Evolutionary conservation across 441 rosid genomes (phyloP), one percentile per base, ranked within the genome.

Genomic region (Biscutella laevigata): DNA sequence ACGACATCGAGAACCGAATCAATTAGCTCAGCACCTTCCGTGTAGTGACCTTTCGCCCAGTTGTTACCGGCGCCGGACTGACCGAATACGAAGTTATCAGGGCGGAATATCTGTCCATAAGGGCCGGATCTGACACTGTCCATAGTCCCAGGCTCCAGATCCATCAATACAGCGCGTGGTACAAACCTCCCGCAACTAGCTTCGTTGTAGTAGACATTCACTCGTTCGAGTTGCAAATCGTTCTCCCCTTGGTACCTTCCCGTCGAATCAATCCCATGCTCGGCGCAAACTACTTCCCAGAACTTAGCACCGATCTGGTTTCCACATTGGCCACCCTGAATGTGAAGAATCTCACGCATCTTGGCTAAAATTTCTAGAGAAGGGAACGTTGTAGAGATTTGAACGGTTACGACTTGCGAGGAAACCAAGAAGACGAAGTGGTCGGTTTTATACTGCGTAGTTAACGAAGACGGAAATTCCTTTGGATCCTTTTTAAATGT

Each of bases 1-100:
- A 84, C 94, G n/a, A 84, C 87, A 36, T 84, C 89, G 2, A 84
- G 85, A 5, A 84, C 94, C 0, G 94, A 82, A 51, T 84, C 94
- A 9, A 73, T 73, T 4, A 73, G 69, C 64, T 73, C 77, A 33
- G 77, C 74, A 8, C 77, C 77, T 32, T 82, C 81, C 0, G 85
- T 82, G 43, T 79, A 79, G 59, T 81, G 88, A 5, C 84, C 84
- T 63, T 81, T 76, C 1, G 84, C 84, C 82, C 87, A 81, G 69
- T 81, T 81, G 50, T 81, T 81, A 20, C 80, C 84, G 1, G 87
- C 87, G 7, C 84, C 79, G 19, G 84, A 76, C 39, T 79, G 77
- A 2, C 84, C 81, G 5, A 76, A 79, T 3, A 76, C 78, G 13
- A 74, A 79, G 61, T 76, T 79, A 5, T 79, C 82, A 1, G 82